Evolutionary conservation across 371 early-diverging fungal species (phyloP).

Genomic region (Umbelopsis sp.): DNA sequence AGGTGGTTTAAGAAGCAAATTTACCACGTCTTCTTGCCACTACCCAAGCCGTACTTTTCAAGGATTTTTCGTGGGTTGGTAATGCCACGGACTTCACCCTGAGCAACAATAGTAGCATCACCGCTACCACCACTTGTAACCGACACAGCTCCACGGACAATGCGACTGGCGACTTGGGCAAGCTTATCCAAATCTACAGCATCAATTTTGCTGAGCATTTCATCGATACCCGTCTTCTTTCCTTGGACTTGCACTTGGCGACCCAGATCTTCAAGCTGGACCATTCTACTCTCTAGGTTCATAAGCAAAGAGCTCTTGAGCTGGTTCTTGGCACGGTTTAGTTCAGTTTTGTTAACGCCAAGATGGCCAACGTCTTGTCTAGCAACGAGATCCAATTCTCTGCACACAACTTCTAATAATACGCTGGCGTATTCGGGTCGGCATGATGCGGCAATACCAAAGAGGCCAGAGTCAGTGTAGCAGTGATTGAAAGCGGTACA

Average conservation of each 20-base stretch:
- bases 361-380: slow-evolving; percentile 40
- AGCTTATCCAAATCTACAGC: slow-evolving; percentile 72
- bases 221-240: slow-evolving; percentile 72
- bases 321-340: slow-evolving; percentile 94
- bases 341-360: slow-evolving; percentile 60
- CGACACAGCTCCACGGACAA: slow-evolving; percentile 60
- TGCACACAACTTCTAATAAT: slow-evolving; percentile 81
- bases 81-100: slow-evolving; percentile 53
- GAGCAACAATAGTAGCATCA: slow-evolving; percentile 57
- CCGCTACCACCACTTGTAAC: slow-evolving; percentile 60
- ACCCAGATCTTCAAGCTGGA: slow-evolving; percentile 94
- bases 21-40: slow-evolving; percentile 17
- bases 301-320: slow-evolving; percentile 90
- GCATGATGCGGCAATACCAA: slow-evolving; percentile 92
- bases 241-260: slow-evolving; percentile 88
- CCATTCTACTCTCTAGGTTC: slow-evolving; percentile 91
- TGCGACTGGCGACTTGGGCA: slow-evolving; percentile 65
- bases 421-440: slow-evolving; percentile 68
- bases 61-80: slow-evolving; percentile 45
- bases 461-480: slow-evolving; percentile 90
- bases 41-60: slow-evolving; percentile 48
- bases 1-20: neutral
- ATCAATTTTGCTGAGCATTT: slow-evolving; percentile 80
- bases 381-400: slow-evolving; percentile 80
- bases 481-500: slow-evolving; percentile 91